phyloP scores from a whole-genome alignment of 306 rosid species.

The Rosa persica region DNA sequence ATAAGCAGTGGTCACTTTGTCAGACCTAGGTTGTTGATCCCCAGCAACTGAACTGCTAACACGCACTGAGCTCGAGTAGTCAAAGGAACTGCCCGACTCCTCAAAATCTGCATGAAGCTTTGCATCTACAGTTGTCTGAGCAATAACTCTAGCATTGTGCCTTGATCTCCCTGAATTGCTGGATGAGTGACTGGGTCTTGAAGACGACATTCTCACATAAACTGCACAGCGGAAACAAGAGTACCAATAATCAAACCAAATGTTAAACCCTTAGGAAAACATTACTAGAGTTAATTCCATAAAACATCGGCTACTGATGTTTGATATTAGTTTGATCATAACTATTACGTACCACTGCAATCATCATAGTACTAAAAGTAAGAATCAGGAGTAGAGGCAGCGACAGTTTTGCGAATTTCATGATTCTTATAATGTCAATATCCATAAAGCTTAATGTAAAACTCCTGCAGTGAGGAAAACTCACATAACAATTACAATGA shows the following conservation, averaged over 20 bases:
- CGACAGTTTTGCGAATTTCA: background rate
- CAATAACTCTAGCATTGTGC: constrained; percentile 67
- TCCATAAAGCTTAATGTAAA: background rate
- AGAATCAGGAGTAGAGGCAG: background rate
- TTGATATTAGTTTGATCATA: background rate
- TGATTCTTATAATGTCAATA: background rate
- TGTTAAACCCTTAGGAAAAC: background rate
- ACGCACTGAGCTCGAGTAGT: constrained; percentile 85
- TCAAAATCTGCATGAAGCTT: constrained; percentile 86
- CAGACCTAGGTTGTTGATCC: constrained; percentile 63
- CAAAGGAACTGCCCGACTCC: constrained; percentile 82
- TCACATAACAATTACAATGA: background rate
- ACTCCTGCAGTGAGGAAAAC: background rate
- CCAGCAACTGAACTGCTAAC: constrained; percentile 37
- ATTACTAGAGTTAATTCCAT: constrained; percentile 9
- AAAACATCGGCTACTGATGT: background rate
- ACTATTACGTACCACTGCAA: background rate
- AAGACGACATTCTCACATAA: constrained; percentile 66
- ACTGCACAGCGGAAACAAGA: constrained; percentile 28
- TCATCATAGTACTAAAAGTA: background rate
- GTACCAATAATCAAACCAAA: background rate
- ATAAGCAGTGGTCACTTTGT: constrained; percentile 82
- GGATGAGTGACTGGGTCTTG: constrained; percentile 80
- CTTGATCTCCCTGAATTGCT: constrained; percentile 78
- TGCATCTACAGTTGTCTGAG: constrained; percentile 93